Conservation (phyloP, 768 basidiomycete species). For the Podaxis carcinomalis region DNA sequence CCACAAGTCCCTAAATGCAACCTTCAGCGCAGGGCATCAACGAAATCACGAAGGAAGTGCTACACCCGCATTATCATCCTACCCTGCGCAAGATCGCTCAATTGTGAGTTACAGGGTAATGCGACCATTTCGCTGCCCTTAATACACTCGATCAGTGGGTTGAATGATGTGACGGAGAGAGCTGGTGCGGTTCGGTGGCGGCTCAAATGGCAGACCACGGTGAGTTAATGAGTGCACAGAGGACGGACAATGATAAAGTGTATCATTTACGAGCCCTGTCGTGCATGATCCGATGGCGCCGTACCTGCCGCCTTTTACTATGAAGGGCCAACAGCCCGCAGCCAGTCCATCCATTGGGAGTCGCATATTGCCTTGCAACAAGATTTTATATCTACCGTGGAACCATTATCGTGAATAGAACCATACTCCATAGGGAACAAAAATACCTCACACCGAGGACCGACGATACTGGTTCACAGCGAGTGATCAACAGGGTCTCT, state of each 20-base stretch:
- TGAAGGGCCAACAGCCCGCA: neutral
- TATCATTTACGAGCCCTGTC: neutral
- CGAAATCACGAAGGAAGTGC: neutral
- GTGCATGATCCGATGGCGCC: neutral
- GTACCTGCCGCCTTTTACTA: neutral
- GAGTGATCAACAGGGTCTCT: neutral
- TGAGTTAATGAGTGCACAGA: neutral
- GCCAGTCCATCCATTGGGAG: neutral
- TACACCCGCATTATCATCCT: neutral
- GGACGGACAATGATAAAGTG: neutral
- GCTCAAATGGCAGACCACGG: conserved; percentile 4
- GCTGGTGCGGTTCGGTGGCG: conserved; percentile 5
- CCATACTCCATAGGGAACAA: neutral
- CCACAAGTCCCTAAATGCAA: conserved; percentile 9
- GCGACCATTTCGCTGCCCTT: neutral
- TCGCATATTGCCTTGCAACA: neutral
- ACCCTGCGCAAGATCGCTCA: conserved; percentile 8
- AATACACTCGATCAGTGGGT: neutral
- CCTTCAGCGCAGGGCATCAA: conserved; percentile 1
- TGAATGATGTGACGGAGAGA: neutral
- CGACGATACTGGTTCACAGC: neutral
- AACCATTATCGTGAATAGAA: neutral
- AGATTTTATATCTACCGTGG: neutral
- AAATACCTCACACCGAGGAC: neutral
- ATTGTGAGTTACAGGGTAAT: conserved; percentile 1